phyloP scores from a whole-genome alignment of 257 asterid species.

The Jacaranda copaia region DNA sequence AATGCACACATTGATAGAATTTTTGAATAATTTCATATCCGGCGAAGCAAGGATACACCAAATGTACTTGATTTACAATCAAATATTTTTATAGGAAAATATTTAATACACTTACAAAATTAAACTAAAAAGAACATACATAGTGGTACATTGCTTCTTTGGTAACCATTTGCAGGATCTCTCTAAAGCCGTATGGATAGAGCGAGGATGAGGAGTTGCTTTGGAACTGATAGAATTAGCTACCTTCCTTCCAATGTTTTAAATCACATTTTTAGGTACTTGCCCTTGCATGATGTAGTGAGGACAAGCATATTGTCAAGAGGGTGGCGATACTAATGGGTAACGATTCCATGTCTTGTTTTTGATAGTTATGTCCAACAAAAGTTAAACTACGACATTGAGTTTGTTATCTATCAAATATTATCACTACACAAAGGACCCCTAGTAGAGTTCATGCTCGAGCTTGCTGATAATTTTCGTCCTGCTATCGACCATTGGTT shows the following conservation, averaged over 20 bases:
- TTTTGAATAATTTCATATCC: too few relatives aligned
- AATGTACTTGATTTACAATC: too few relatives aligned
- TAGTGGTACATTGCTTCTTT: too few relatives aligned
- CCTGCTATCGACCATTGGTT: background rate
- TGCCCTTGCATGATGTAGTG: background rate
- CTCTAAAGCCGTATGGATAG: background rate
- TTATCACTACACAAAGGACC: background rate
- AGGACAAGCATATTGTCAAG: background rate
- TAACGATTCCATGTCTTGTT: background rate
- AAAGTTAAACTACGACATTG: background rate
- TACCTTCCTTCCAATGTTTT: background rate
- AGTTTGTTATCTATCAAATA: background rate
- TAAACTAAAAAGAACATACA: too few relatives aligned
- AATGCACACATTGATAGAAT: too few relatives aligned
- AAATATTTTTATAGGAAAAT: too few relatives aligned
- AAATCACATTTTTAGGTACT: background rate
- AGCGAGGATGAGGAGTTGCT: background rate
- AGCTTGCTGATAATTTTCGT: background rate
- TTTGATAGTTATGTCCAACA: background rate
- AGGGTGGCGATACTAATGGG: background rate
- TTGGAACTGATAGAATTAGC: background rate
- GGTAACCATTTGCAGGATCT: background rate
- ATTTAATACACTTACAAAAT: too few relatives aligned
- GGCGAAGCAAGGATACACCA: too few relatives aligned
- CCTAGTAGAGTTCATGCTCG: background rate